phyloP scores from a whole-genome alignment of 2,329 filamentous ascomycete genomes.

The Aspergillus sp. region DNA sequence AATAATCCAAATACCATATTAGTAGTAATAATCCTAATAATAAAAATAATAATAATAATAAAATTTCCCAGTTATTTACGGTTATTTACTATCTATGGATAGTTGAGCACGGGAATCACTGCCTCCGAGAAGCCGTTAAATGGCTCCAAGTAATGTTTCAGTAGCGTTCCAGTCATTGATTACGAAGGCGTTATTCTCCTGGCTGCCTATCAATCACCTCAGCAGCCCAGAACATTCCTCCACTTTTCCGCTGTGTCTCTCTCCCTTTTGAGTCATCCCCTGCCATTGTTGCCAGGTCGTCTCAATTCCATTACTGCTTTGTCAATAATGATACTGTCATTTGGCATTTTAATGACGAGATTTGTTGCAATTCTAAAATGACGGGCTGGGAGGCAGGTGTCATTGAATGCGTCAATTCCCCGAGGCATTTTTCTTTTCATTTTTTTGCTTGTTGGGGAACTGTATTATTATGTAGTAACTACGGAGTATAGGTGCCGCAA shows the following conservation, averaged over 20 bases:
- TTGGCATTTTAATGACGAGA: constrained; percentile 1
- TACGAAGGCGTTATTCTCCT: background rate
- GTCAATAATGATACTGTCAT: background rate
- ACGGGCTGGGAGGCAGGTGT: background rate
- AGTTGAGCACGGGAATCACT: background rate
- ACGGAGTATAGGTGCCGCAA: background rate
- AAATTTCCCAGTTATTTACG: too few species aligned
- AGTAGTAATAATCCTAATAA: too few species aligned
- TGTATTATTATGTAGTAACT: too few species aligned
- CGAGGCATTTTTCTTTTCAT: too few species aligned
- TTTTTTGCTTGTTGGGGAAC: too few species aligned
- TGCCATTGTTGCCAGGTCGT: constrained; percentile 8
- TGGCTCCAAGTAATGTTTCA: constrained; percentile 5
- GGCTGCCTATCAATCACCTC: constrained; percentile 9
- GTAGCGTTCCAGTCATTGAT: constrained; percentile 7
- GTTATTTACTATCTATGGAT: background rate
- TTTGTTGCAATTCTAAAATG: background rate
- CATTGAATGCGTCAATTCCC: background rate
- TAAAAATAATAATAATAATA: too few species aligned
- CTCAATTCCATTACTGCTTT: constrained; percentile 1
- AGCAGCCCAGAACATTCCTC: constrained; percentile 5
- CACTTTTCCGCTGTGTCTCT: background rate
- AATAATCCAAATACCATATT: too few species aligned
- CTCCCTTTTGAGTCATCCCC: constrained; percentile 1
- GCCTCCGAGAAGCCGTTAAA: background rate